Percentiles rank a stretch among this genome's conserved stretches.
These are phyloP conservation scores for Myriosclerotinia scirpicola DNA, from an alignment of 2,329 filamentous ascomycete species.

Conservation along the genomic window DNA sequence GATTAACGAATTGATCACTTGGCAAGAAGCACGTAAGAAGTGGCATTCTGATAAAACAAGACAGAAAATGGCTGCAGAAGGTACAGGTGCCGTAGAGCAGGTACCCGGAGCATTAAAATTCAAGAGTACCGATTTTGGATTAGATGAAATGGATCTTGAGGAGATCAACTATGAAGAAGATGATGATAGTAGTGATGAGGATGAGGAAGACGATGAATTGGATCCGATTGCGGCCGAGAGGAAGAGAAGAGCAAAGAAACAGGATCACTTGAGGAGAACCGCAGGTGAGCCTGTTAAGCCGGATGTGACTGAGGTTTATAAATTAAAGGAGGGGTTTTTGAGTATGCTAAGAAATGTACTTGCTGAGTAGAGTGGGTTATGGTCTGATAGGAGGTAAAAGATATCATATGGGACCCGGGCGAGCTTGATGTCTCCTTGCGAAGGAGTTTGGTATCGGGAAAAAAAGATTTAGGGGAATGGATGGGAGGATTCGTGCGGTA, in stretches of 20 bases:
- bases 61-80: constrained; percentile 97
- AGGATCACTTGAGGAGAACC: constrained; percentile 75
- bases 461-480: not conserved
- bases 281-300: constrained; percentile 87
- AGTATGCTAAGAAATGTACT: constrained; percentile 79
- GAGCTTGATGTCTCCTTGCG: not conserved
- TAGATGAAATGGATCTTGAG: constrained; percentile 82
- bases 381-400: not conserved
- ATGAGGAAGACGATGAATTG: constrained; percentile 73
- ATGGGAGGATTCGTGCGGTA: not conserved
- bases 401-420: not conserved
- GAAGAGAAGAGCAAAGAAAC: constrained; percentile 70
- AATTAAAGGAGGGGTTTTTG: constrained; percentile 76
- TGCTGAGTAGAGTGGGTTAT: constrained; percentile 57
- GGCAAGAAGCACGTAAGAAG: constrained; percentile 94
- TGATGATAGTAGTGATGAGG: constrained; percentile 58
- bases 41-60: constrained; percentile 98
- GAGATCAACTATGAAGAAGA: constrained; percentile 80
- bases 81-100: constrained; percentile 50
- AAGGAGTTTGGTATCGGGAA: not conserved
- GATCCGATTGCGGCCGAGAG: constrained; percentile 89
- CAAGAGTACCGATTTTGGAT: constrained; percentile 81
- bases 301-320: constrained; percentile 72
- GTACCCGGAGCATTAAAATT: constrained; percentile 61
- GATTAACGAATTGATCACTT: constrained; percentile 82